Conservation (phyloP, 2,329 filamentous ascomycete genomes). For the Magnaporthiopsis incrustans region DNA sequence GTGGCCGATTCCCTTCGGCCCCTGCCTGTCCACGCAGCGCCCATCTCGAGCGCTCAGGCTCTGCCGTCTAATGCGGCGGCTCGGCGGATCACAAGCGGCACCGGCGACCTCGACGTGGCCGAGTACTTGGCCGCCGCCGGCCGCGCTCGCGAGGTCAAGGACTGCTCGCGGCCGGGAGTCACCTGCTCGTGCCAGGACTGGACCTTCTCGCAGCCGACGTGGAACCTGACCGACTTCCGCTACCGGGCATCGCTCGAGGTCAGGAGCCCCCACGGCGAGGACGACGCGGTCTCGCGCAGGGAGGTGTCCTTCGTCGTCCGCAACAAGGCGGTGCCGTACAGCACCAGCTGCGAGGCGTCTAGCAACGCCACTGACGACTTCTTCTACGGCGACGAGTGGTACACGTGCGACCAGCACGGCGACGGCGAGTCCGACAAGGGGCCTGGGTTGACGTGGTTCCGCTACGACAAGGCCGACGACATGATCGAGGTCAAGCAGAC, state of each 20-base stretch:
- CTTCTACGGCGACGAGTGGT: constrained; percentile 7
- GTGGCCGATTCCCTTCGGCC: no score
- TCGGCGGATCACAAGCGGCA: no score
- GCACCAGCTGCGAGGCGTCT: constrained; percentile 2
- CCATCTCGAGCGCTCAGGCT: background rate
- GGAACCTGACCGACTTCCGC: background rate
- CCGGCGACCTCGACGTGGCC: no score
- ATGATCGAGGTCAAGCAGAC: constrained; percentile 6
- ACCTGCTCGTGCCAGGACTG: constrained; percentile 5
- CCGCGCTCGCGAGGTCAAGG: background rate
- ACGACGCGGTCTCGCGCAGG: background rate
- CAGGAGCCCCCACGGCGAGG: background rate
- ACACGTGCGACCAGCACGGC: constrained; percentile 6
- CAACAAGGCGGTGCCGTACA: constrained; percentile 5
- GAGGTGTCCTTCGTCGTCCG: constrained; percentile 2
- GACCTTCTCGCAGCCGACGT: background rate
- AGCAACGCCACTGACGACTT: background rate
- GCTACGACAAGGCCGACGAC: constrained; percentile 1
- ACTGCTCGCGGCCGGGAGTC: background rate
- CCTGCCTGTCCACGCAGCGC: no score
- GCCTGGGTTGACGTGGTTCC: constrained; percentile 1
- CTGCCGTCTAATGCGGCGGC: no score
- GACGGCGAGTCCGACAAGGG: background rate
- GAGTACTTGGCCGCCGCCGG: no score
- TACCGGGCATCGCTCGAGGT: background rate